Base-by-base conservation (phyloP, 2,329 filamentous ascomycete genomes). In the Beauveria asiatica region DNA sequence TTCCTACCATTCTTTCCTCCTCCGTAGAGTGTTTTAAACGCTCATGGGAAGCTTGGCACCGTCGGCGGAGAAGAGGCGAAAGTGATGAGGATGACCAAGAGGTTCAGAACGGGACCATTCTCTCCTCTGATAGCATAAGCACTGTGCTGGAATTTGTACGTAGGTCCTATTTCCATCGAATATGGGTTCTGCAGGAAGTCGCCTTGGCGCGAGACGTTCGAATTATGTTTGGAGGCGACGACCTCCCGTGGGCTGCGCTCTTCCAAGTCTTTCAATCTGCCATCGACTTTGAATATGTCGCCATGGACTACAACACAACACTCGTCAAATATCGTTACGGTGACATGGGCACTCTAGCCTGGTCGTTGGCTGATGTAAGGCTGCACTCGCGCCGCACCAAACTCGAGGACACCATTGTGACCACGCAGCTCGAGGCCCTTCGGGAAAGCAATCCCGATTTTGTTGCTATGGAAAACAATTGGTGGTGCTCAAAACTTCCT, bases 181-280 rank as follows among this genome's bases (percentile, higher is more conserved):
- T 64, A 11, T 66, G 65, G 65, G 59, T 66, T 1, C 50, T 65
- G 0, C 65, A 66, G 9, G 65, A 66, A 13, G 56, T 65, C 3
- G 33, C 60, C 4, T 56, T 66, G n/a, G 57, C 64, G 0, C 54
- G 61, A 42, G 19, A 44, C 5, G 61, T 53, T 8, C 57, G 57
- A 3, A 60, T 63, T 16, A 49, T 66, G 11, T 61, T 61, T n/a
- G 63, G 61, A 3, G 64, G 64, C n/a, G 57, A 59, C 45, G 7
- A 60, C 37, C 41, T 62, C 23, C 55, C 50, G 1, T 57, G 54
- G 52, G 37, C 27, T 1, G 44, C 37, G 0, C 42, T 59, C 16
- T 51, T 63, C 27, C 55, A 42, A 13, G 57, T 53, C 16, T 59
- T 59, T 16, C 57, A 59, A n/a, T 41, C 50, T 19, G 49, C 57